These are phyloP conservation scores for Cystobasidium slooffiae DNA, from an alignment of 1,284 basidiomycete species.

Conservation along the genomic window DNA sequence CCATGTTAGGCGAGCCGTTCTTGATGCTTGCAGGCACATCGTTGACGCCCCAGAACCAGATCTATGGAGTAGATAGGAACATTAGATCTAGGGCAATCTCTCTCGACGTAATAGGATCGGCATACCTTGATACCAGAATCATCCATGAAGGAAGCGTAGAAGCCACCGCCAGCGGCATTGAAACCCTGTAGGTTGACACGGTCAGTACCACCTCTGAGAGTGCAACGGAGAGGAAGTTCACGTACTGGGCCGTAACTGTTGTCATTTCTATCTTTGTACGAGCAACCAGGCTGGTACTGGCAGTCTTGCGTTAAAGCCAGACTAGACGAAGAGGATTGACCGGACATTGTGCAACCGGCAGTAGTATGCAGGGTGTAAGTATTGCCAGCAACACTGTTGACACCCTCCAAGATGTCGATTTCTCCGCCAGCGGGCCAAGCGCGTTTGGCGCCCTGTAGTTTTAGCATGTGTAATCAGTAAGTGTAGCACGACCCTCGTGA, in stretches of 20 bases:
- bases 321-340: slow-evolving; percentile 1
- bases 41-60: slow-evolving; percentile 41
- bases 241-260: slow-evolving; percentile 40
- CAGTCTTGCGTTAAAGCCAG: slow-evolving; percentile 31
- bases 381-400: slow-evolving; percentile 41
- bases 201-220: background rate
- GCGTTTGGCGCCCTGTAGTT: slow-evolving; percentile 22
- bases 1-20: slow-evolving; percentile 24
- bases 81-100: background rate
- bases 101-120: background rate
- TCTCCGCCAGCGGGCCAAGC: slow-evolving; percentile 42
- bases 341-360: slow-evolving; percentile 27
- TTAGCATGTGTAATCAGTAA: background rate
- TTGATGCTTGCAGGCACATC: slow-evolving; percentile 34
- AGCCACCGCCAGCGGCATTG: slow-evolving; percentile 44
- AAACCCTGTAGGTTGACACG: slow-evolving; percentile 16
- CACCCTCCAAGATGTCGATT: slow-evolving; percentile 43
- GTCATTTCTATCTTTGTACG: slow-evolving; percentile 35
- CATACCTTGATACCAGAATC: slow-evolving; percentile 44
- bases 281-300: slow-evolving; percentile 43
- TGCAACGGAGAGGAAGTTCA: background rate
- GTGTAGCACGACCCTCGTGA: background rate
- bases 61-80: background rate
- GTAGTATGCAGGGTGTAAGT: slow-evolving; percentile 40
- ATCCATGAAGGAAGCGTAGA: slow-evolving; percentile 41